Evolutionary conservation across 2,329 filamentous ascomycete species (phyloP), one percentile per base, ranked within the genome.

Genomic region (Fusarium xylarioides): DNA sequence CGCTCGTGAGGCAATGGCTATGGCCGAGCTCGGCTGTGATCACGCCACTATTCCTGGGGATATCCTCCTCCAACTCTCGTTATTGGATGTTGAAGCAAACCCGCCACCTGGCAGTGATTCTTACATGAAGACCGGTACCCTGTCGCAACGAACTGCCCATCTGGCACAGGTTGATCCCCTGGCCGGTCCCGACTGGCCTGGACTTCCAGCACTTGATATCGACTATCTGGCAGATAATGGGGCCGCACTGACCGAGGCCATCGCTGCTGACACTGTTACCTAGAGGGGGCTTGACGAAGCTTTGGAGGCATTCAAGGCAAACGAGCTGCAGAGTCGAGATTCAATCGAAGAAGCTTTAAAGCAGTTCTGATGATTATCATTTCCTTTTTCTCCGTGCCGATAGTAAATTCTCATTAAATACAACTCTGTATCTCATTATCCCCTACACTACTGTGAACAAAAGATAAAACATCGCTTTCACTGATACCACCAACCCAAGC

Each of bases 21-120:
- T 67, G 46, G 63, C 23, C 8, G 63, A 67, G 5, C 23, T 67
- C 5, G 46, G 65, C 8, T 68, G 63, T 2, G 40, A 61, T 14
- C 54, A 61, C 7, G 63, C 26, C 5, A 68, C 65, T 18, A 35
- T 61, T 9, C 63, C 65, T 1, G 35, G 43, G 8, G 14, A 53
- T 15, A 67, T 67, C 4, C 23, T 68, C 23, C 35, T 67, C 4
- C 63, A 38, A 10, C 28, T 67, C 10, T 67, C 42, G 0, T 30
- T 62, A 2, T 30, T 43, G 3, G 54, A 68, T 19, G 30, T 19
- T 10, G 40, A 67, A 34, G 12, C 10, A 3, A 53, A 11, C 4
- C 40, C 40, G 4, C 63, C 35, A 26, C 54, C 28, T 18, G 46
- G 46, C 1, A 7, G 7, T 5, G 26, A n/a, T 16, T 12, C 18